These are phyloP conservation scores for Alternaria dauci DNA, from an alignment of 2,329 filamentous ascomycete species.

Conservation along the genomic window DNA sequence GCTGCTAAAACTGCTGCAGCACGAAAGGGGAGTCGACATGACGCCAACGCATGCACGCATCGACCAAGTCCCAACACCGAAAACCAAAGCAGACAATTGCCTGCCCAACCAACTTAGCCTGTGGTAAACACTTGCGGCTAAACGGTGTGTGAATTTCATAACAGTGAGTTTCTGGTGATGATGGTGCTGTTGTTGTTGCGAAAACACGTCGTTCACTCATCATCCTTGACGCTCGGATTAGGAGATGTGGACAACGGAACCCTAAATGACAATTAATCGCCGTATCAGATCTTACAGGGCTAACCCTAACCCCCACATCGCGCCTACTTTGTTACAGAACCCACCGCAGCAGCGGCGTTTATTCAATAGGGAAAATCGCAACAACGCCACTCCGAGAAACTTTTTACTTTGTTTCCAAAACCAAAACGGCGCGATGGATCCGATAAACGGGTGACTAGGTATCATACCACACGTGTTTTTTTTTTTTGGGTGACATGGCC, in stretches of 20 bases:
- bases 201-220: neutral
- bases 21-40: conserved; percentile 39
- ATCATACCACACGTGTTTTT: neutral
- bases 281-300: conserved; percentile 1
- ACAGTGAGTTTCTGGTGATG: neutral
- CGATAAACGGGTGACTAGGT: neutral
- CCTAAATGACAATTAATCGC: neutral
- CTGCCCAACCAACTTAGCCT: conserved; percentile 36
- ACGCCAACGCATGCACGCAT: conserved; percentile 41
- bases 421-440: neutral
- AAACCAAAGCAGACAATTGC: conserved; percentile 12
- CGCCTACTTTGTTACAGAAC: neutral
- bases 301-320: neutral
- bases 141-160: neutral
- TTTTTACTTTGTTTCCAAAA: neutral
- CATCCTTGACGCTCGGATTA: neutral
- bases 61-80: conserved; percentile 29
- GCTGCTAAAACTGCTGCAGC: conserved; percentile 32
- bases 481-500: neutral
- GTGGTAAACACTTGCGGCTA: conserved; percentile 13
- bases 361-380: neutral
- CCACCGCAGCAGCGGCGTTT: neutral
- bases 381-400: no score
- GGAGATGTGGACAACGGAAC: neutral
- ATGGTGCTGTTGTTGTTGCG: neutral